Evolutionary conservation across 768 basidiomycete species (phyloP).

Genomic region (Termitomyces sp.): DNA sequence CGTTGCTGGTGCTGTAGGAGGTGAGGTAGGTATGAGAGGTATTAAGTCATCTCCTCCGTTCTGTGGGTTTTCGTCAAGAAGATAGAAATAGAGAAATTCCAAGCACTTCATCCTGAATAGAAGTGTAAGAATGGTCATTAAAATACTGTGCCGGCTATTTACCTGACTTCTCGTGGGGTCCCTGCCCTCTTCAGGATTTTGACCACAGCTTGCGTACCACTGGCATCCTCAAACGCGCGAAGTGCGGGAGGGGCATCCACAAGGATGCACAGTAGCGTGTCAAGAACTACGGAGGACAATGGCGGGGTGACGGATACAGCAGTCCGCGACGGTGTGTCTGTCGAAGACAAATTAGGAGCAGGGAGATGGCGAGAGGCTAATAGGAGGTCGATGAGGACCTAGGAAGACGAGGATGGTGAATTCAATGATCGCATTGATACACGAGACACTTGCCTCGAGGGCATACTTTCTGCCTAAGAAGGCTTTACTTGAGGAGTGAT

Average conservation of each 20-base stretch:
- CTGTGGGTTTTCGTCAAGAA: constrained; percentile 69
- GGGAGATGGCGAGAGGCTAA: constrained; percentile 63
- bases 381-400: constrained; percentile 73
- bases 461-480: constrained; percentile 64
- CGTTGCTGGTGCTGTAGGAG: constrained; percentile 33
- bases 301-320: constrained; percentile 23
- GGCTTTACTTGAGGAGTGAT: constrained; percentile 60
- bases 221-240: constrained; percentile 70
- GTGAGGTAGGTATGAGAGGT: constrained; percentile 15
- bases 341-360: constrained; percentile 16
- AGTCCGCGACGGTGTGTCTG: constrained; percentile 19
- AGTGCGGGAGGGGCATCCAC: constrained; percentile 78
- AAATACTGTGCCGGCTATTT: constrained; percentile 14
- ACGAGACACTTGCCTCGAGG: constrained; percentile 50
- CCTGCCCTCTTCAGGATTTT: constrained; percentile 81
- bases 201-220: constrained; percentile 80
- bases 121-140: not conserved
- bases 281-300: constrained; percentile 72
- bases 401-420: not conserved
- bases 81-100: constrained; percentile 92
- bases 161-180: constrained; percentile 88
- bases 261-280: constrained; percentile 82
- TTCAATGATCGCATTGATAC: not conserved
- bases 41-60: constrained; percentile 12
- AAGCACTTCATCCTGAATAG: constrained; percentile 84